Evolutionary conservation across 2,329 filamentous ascomycete species (phyloP).

Genomic region (Fusarium mexicanum): DNA sequence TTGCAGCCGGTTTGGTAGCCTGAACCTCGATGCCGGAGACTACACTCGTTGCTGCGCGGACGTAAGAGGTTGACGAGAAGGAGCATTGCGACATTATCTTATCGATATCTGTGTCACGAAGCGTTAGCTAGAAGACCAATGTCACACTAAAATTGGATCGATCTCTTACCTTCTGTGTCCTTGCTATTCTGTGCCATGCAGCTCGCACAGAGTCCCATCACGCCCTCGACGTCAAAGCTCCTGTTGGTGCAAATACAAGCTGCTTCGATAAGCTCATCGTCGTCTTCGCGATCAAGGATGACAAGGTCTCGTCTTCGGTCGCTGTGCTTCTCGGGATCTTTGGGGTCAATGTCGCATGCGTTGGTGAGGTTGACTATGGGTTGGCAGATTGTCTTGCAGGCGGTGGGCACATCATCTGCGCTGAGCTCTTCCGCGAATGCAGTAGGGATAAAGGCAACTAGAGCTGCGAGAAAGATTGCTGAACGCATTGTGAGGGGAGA

Average conservation of each 20-base stretch:
- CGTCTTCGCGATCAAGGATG: background rate
- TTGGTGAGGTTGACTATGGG: constrained; percentile 7
- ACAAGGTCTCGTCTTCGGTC: background rate
- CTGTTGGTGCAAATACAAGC: background rate
- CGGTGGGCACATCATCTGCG: background rate
- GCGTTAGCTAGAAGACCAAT: background rate
- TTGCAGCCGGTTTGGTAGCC: background rate
- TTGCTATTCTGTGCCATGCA: background rate
- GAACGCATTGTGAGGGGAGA: background rate
- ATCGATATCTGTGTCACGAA: background rate
- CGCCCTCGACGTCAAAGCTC: background rate
- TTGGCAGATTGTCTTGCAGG: constrained; percentile 5
- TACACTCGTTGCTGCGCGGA: background rate
- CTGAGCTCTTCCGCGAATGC: background rate
- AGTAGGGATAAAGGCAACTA: fast-evolving
- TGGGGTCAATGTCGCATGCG: constrained; percentile 3
- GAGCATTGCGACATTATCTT: constrained; percentile 4
- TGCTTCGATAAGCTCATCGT: background rate
- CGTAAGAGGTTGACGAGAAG: background rate
- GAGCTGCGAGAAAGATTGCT: background rate
- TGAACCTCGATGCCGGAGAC: background rate
- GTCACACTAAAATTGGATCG: fast-evolving
- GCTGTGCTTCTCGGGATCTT: background rate
- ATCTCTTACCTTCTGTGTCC: background rate
- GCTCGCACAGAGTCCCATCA: background rate